A percentile compares a stretch with the other conserved stretches of the same genome.
Evolutionary conservation across 306 rosid species (phyloP).

Genomic region (Phaseolus lunatus): DNA sequence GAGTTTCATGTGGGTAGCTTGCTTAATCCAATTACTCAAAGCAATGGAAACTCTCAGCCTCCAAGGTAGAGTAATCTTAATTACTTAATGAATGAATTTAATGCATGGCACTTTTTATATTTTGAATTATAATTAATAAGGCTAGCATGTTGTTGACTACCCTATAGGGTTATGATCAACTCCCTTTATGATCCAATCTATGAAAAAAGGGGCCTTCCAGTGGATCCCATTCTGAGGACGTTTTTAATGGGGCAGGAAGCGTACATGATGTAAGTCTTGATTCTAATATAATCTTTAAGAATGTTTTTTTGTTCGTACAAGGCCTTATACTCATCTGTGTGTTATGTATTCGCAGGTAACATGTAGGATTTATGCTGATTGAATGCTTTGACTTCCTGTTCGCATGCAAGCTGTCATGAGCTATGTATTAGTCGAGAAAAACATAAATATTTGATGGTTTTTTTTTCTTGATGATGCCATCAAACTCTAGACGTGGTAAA

Average conservation of each 20-base stretch:
- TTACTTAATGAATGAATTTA: background rate
- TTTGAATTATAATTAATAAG: background rate
- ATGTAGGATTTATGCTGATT: background rate
- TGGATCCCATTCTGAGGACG: slow-evolving; percentile 67
- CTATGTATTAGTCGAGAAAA: too few relatives aligned
- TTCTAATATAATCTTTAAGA: background rate
- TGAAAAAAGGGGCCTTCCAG: slow-evolving; percentile 57
- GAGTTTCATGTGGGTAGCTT: slow-evolving; percentile 28
- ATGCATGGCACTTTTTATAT: background rate
- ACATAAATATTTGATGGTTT: too few relatives aligned
- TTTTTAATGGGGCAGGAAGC: slow-evolving; percentile 33
- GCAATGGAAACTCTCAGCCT: slow-evolving; percentile 11
- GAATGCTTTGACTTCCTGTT: background rate
- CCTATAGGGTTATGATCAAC: slow-evolving; percentile 30
- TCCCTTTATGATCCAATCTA: slow-evolving; percentile 55
- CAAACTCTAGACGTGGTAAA: background rate
- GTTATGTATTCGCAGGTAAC: background rate
- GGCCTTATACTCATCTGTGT: background rate
- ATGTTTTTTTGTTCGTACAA: background rate
- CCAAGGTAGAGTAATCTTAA: slow-evolving; percentile 39
- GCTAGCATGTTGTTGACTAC: background rate
- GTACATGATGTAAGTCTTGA: slow-evolving; percentile 38
- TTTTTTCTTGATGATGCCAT: background rate
- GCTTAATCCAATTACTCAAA: background rate
- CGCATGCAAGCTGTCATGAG: background rate